phyloP scores from a whole-genome alignment of 805 yeast species.

The Priceomyces castillae region DNA sequence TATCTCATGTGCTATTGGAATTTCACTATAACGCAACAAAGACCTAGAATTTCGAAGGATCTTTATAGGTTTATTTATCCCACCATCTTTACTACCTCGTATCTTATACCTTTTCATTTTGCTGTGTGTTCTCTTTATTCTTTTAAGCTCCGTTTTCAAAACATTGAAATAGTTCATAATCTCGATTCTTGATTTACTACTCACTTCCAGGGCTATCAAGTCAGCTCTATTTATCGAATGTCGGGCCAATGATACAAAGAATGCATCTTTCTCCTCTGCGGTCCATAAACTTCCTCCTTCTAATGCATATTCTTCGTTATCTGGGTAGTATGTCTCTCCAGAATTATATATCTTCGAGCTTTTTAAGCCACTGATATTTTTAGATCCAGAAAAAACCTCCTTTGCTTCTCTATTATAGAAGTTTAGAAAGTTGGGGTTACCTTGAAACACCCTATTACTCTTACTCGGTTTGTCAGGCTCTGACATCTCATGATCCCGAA shows the following conservation, averaged over 20 bases:
- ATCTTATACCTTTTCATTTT: constrained; percentile 6
- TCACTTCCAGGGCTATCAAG: constrained; percentile 34
- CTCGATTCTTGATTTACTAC: constrained; percentile 42
- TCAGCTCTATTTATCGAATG: constrained; percentile 49
- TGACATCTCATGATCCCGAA: constrained; percentile 4
- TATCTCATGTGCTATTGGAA: constrained; percentile 56
- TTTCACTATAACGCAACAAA: constrained; percentile 38
- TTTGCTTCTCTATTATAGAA: constrained; percentile 29
- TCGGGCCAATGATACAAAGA: constrained; percentile 49
- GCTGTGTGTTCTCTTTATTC: constrained; percentile 16
- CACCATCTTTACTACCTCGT: background rate
- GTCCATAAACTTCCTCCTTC: constrained; percentile 44
- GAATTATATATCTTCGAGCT: constrained; percentile 13
- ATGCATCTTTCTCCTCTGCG: constrained; percentile 46
- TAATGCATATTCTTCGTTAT: constrained; percentile 2
- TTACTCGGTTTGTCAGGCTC: constrained; percentile 1
- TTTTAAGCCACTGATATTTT: constrained; percentile 3
- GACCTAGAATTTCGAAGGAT: constrained; percentile 6
- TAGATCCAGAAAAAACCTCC: constrained; percentile 15
- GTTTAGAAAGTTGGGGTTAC: constrained; percentile 26
- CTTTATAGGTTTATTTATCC: background rate
- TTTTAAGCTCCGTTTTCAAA: constrained; percentile 27
- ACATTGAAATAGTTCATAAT: constrained; percentile 44
- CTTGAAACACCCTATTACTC: constrained; percentile 19
- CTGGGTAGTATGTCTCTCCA: constrained; percentile 13